Base-by-base conservation (phyloP, 2,329 filamentous ascomycete species). In the Penicillium sp. region DNA sequence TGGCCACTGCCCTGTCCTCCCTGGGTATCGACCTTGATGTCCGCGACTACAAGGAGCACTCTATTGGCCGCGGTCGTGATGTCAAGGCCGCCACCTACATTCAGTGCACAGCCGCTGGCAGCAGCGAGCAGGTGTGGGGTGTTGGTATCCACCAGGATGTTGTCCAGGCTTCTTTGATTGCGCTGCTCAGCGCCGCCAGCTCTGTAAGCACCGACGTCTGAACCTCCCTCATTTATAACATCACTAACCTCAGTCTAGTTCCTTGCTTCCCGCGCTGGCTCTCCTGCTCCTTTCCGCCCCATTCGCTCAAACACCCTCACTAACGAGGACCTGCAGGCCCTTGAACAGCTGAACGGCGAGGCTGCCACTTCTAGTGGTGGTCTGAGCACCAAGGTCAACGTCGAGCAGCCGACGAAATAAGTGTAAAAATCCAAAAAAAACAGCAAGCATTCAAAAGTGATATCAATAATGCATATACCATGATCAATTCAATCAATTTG, bases 51-150 rank as follows among this genome's bases (percentile, higher is more conserved):
- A 96, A 95, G 79, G 94, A 97, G 75, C 93, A 97, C 75, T 88
- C 92, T 27, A 92, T 97, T 63, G 91, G 91, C 61, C 80, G 82
- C 48, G 90, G 90, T 57, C 84, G 86, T 53, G 85, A 91, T 57
- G 90, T 93, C 62, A 95, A 95, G 79, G 93, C 93, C n/a, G 93
- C 92, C 2, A 90, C 92, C 2, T 97, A 95, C 71, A 96, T 97
- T 60, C 90, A 97, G 74, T 96, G 92, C 75, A 92, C 83, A 27
- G 82, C 86, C 18, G 76, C 83, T 4, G 85, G 83, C 44, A 87
- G 81, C 58, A 83, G 82, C 50, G 81, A 90, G 66, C 62, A 68
- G 44, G 66, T 72, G 21, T 72, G 70, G 70, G 70, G 70, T 61
- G 68, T 72, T 45, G 73, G 74, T 59, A 90, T 97, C 64, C 90